These are phyloP conservation scores for Penicillium sp. DNA, from an alignment of 2,329 filamentous ascomycete species.

Conservation along the genomic window DNA sequence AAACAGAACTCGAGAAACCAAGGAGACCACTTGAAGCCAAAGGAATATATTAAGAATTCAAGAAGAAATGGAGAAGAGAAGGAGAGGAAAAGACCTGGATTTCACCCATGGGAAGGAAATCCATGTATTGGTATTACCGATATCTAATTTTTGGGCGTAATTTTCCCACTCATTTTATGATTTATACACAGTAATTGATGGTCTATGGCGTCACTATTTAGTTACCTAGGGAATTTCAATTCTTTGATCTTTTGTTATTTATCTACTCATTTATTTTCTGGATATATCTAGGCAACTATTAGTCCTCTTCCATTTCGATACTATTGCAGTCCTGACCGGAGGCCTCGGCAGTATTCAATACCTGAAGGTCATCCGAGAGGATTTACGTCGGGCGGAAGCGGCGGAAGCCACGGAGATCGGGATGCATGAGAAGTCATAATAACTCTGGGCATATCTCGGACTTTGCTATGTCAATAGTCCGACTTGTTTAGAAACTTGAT, in stretches of 20 bases:
- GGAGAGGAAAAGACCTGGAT: constrained; percentile 18
- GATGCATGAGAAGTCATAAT: constrained; percentile 19
- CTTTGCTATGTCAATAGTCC: constrained; percentile 4
- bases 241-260: neutral
- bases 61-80: constrained; percentile 16
- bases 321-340: neutral
- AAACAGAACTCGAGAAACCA: constrained; percentile 13
- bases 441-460: constrained; percentile 12
- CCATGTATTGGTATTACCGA: constrained; percentile 30
- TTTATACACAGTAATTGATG: neutral
- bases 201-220: constrained; percentile 32
- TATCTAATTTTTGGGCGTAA: constrained; percentile 6
- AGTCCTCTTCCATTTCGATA: neutral
- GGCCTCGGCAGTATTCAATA: neutral
- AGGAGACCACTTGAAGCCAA: constrained; percentile 8
- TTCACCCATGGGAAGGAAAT: constrained; percentile 9
- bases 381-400: constrained; percentile 23
- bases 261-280: neutral
- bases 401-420: constrained; percentile 29
- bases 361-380: neutral
- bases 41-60: constrained; percentile 13
- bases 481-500: neutral
- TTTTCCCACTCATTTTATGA: neutral
- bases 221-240: neutral
- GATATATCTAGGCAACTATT: neutral